A percentile compares a stretch with the other conserved stretches of the same genome.
Evolutionary conservation across 1,284 basidiomycete species (phyloP).

Genomic region (Prillingera fragicola): DNA sequence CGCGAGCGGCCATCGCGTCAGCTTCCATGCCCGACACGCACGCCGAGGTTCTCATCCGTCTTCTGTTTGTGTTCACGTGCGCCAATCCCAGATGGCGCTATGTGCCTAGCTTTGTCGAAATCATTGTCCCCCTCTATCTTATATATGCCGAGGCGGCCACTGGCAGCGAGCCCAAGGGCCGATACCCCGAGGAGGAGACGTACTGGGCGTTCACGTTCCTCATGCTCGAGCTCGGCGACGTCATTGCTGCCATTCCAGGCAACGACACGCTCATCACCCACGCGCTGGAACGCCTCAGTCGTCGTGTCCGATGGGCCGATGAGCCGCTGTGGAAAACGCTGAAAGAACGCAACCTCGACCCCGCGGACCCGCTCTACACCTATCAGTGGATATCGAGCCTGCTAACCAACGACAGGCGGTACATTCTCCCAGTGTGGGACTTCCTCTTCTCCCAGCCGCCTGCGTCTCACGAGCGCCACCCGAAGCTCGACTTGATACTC

Average conservation of each 20-base stretch:
- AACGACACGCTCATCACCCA: conserved; percentile 7
- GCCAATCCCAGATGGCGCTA: conserved; percentile 40
- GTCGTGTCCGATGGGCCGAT: conserved; percentile 40
- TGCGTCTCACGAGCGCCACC: conserved; percentile 18
- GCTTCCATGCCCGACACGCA: conserved; percentile 38
- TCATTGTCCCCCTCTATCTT: conserved; percentile 44
- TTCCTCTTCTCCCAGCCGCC: conserved; percentile 38
- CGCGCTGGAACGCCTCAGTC: conserved; percentile 24
- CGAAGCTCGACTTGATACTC: conserved; percentile 36
- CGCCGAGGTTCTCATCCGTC: conserved; percentile 40
- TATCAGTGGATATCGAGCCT: conserved; percentile 38
- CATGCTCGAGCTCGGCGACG: conserved; percentile 31
- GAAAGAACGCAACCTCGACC: conserved; percentile 33
- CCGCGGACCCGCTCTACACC: conserved; percentile 30
- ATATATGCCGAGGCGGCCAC: conserved; percentile 24
- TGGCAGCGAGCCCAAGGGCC: conserved; percentile 1
- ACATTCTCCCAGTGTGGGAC: conserved; percentile 40
- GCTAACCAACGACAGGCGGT: conserved; percentile 26
- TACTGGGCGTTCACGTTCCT: conserved; percentile 42
- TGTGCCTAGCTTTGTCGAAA: conserved; percentile 39
- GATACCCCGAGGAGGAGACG: conserved; percentile 40
- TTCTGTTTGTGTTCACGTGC: conserved; percentile 42
- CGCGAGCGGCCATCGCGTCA: not conserved
- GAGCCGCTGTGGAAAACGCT: conserved; percentile 25
- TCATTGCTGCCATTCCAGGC: conserved; percentile 14